These are phyloP conservation scores for Aspergillus quadricinctus DNA, from an alignment of 2,329 filamentous ascomycete genomes.

Conservation along the genomic window DNA sequence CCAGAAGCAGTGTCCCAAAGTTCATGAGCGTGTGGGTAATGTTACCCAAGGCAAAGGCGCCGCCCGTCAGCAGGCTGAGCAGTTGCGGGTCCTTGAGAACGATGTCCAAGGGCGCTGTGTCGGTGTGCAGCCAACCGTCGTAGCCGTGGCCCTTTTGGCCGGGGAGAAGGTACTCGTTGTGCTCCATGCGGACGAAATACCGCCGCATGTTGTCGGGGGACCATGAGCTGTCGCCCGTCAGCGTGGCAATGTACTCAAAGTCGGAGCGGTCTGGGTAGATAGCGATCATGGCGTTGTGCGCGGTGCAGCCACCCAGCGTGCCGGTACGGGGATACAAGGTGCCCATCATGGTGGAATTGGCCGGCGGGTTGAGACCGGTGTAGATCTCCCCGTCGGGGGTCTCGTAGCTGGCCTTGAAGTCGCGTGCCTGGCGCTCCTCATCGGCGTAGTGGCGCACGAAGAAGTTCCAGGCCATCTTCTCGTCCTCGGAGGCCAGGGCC, in stretches of 20 bases:
- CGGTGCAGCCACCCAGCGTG: slow-evolving; percentile 55
- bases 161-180: slow-evolving; percentile 48
- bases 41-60: slow-evolving; percentile 50
- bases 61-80: slow-evolving; percentile 49
- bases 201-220: slow-evolving; percentile 53
- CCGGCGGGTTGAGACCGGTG: slow-evolving; percentile 51
- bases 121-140: slow-evolving; percentile 23
- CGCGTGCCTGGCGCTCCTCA: slow-evolving; percentile 22
- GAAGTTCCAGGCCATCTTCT: slow-evolving; percentile 30
- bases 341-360: slow-evolving; percentile 49
- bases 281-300: slow-evolving; percentile 59
- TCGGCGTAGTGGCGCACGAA: slow-evolving; percentile 34
- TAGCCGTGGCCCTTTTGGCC: slow-evolving; percentile 43
- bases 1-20: slow-evolving; percentile 44
- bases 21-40: slow-evolving; percentile 39
- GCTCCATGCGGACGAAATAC: slow-evolving; percentile 53
- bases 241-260: slow-evolving; percentile 52
- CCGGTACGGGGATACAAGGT: slow-evolving; percentile 56
- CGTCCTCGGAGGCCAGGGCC: slow-evolving; percentile 26
- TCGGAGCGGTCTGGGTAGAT: slow-evolving; percentile 58
- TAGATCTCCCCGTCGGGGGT: slow-evolving; percentile 49
- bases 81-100: slow-evolving; percentile 52
- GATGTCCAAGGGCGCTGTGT: slow-evolving; percentile 42
- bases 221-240: slow-evolving; percentile 61
- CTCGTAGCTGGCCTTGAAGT: slow-evolving; percentile 39